Percentiles rank a stretch among this genome's conserved stretches.
Evolutionary conservation across 192 early-diverging fungal genomes (phyloP).

Genomic region (Phlyctochytrium arcticum): DNA sequence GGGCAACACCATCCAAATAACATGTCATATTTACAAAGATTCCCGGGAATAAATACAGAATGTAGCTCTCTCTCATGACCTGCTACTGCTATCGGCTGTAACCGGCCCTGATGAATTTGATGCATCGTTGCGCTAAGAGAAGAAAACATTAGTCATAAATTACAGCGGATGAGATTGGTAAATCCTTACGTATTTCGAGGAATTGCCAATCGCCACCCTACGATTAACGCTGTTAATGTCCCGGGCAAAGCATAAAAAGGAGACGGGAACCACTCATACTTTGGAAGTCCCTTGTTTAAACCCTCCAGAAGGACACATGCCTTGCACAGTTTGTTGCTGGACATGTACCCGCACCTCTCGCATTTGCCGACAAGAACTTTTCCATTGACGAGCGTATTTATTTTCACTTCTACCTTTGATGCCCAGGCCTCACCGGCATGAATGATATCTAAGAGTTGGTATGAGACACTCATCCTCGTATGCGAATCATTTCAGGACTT

Average conservation of each 20-base stretch:
- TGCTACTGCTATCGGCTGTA: too few species aligned
- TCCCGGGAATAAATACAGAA: too few species aligned
- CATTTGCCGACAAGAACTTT: conserved; percentile 51
- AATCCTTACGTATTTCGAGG: conserved; percentile 29
- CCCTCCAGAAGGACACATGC: conserved; percentile 93
- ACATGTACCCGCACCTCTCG: conserved; percentile 92
- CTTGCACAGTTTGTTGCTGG: conserved; percentile 87
- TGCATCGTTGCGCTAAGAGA: too few species aligned
- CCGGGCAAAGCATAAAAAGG: background rate
- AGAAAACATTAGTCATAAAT: too few species aligned
- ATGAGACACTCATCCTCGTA: background rate
- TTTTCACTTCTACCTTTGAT: conserved; percentile 18
- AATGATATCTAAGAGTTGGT: conserved; percentile 70
- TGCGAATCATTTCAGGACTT: background rate
- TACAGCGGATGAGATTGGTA: too few species aligned
- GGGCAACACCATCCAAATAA: too few species aligned
- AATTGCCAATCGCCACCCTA: conserved; percentile 35
- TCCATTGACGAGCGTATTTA: conserved; percentile 24
- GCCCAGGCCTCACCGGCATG: conserved; percentile 87
- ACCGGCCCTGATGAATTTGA: too few species aligned
- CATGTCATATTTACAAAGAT: too few species aligned
- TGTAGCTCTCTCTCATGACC: too few species aligned
- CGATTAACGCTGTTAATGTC: background rate
- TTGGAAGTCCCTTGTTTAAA: conserved; percentile 83
- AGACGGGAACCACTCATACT: conserved; percentile 15